These are phyloP conservation scores for Triticum turgidum DNA, from an alignment of 176 grass and related monocot genomes.

Conservation along the genomic window DNA sequence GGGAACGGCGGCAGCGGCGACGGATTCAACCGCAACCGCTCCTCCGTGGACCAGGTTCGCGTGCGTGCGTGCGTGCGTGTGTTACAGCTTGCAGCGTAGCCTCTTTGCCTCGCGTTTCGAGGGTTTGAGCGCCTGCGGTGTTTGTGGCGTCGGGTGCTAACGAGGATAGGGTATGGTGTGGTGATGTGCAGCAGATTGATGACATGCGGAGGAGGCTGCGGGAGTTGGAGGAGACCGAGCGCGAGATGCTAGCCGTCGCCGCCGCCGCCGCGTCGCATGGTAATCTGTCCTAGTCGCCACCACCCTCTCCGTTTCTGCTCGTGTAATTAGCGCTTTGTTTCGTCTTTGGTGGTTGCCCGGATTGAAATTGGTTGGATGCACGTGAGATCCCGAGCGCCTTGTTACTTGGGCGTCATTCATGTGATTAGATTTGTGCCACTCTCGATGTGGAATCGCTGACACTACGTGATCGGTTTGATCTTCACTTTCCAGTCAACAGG, in stretches of 20 bases:
- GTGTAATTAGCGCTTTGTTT: background rate
- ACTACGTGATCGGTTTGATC: background rate
- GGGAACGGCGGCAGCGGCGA: background rate
- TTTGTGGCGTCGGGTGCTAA: background rate
- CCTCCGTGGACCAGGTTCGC: slow-evolving; percentile 24
- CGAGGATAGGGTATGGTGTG: slow-evolving; percentile 10
- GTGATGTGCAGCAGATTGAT: slow-evolving; percentile 34
- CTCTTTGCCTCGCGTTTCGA: background rate
- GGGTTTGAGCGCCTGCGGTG: background rate
- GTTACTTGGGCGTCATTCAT: background rate
- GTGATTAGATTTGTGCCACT: background rate
- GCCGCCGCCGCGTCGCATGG: slow-evolving; percentile 14
- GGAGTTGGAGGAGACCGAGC: slow-evolving; percentile 32
- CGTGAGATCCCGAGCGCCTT: background rate
- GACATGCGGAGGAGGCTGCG: slow-evolving; percentile 33
- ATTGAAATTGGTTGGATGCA: background rate
- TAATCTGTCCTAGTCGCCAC: background rate
- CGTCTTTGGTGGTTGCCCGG: background rate
- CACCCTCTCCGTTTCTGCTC: background rate
- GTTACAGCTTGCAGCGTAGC: background rate
- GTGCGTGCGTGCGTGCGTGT: background rate
- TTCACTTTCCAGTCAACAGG: background rate
- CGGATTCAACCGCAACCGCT: background rate
- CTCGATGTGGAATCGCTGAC: background rate
- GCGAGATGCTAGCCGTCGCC: slow-evolving; percentile 19